Evolutionary conservation across 352 stramenopile genomes (phyloP).

Genomic region (Phytophthora uliginosa): DNA sequence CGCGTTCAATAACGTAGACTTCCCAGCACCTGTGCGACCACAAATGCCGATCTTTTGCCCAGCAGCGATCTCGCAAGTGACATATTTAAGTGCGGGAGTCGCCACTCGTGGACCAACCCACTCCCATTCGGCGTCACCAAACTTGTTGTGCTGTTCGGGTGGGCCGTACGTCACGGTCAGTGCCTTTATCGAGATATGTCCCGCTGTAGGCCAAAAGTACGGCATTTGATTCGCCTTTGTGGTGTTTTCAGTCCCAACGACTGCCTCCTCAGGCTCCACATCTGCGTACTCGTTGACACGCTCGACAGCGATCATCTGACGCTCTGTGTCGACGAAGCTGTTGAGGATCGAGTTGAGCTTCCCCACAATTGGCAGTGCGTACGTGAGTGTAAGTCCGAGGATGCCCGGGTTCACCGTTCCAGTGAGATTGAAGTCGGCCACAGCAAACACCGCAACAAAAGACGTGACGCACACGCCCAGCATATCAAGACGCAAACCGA

Average conservation of each 20-base stretch:
- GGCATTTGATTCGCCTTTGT: conserved; percentile 20
- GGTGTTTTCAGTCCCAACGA: conserved; percentile 16
- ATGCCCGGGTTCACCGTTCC: conserved; percentile 73
- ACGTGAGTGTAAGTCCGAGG: conserved; percentile 92
- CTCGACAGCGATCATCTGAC: conserved; percentile 94
- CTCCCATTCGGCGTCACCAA: conserved; percentile 31
- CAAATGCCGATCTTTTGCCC: conserved; percentile 87
- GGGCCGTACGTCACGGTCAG: conserved; percentile 55
- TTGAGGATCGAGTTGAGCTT: conserved; percentile 90
- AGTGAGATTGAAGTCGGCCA: conserved; percentile 71
- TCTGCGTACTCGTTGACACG: conserved; percentile 87
- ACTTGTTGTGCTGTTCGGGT: conserved; percentile 15
- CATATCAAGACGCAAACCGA: conserved; percentile 87
- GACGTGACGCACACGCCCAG: conserved; percentile 85
- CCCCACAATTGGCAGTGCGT: conserved; percentile 89
- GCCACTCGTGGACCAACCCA: conserved; percentile 25
- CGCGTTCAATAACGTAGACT: conserved; percentile 87
- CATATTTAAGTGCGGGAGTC: conserved; percentile 48
- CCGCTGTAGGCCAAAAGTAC: conserved; percentile 49
- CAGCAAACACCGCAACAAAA: conserved; percentile 84
- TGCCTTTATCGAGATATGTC: conserved; percentile 59
- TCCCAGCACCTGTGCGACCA: conserved; percentile 92
- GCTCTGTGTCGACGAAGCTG: conserved; percentile 91
- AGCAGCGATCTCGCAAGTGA: conserved; percentile 58
- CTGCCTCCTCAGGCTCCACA: conserved; percentile 58